Evolutionary conservation across 176 grass and related monocot genomes (phyloP), one percentile per base, ranked within the genome.

Genomic region (Carex parvula): DNA sequence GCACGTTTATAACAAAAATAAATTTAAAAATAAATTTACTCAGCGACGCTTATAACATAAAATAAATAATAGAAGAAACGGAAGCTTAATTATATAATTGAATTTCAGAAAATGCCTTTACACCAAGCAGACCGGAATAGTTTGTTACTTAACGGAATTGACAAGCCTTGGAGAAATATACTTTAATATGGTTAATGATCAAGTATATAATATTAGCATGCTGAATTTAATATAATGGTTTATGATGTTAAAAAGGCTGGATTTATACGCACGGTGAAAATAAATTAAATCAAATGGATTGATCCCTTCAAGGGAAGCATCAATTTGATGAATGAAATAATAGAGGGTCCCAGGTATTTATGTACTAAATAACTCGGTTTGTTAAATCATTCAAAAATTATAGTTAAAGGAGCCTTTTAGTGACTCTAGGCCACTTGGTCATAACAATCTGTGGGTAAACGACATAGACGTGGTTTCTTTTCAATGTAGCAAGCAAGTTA

Each of bases 281-380:
- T 75, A 12, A 26, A 53, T 75, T 30, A 53, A 16, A 75, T 75
- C 22, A 88, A 69, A 41, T 48, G 67, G 64, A 66, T 84, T 74
- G 71, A 86, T 66, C 72, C 30, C 4, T 79, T 80, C 84, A 65
- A 79, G 42, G 84, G 24, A n/a, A 86, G 59, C 72, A 86, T 17
- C 17, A 13, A 35, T 84, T 8, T 54, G 54, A 53, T 29, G 29
- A 29, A 26, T 29, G 5, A 26, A 54, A 81, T 57, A 21, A 48
- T 12, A 74, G 18, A 48, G 69, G 69, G 39, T n/a, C 18, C 68
- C 35, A 71, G 17, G 6, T 39, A 48, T 22, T 11, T 4, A 66
- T 35, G 29, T 17, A 39, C 65, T 69, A 39, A 69, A 17, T 69
- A 18, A 39, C 32, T 39, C 1, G 32, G 15, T 33, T 69, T 69